Base-by-base conservation (phyloP, 2,329 filamentous ascomycete species). In the Fusarium subglutinans region DNA sequence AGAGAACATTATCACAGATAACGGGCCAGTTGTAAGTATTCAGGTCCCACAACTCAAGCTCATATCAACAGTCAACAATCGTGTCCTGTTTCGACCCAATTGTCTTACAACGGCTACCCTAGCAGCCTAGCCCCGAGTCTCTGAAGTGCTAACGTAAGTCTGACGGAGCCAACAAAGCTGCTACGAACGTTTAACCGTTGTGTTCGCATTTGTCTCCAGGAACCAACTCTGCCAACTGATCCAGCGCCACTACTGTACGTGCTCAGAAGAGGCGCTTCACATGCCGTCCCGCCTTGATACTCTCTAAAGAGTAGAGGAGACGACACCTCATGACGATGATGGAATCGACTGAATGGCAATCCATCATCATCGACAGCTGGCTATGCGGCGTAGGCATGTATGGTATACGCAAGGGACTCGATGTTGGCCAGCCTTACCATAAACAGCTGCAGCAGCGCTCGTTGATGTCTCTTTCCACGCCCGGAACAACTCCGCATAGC, bases 321-420 rank as follows among this genome's bases (percentile, higher is more conserved):
- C 54, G 50, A 57, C 63, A 59, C 63, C 51, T 65, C 47, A 64
- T 72, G 33, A 54, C 51, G 62, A 69, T 50, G 48, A 59, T 53
- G 48, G 75, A 73, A 60, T 62, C 58, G 55, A 69, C 66, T 63
- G 61, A 63, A 74, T 63, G 76, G 63, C 45, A 76, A 78, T 73
- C 55, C 67, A 68, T 66, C 69, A 62, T 67, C 56, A 63, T 64
- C 57, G 65, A 73, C 56, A 76, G 69, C 67, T 64, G 68, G 54
- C 57, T 24, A 51, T 56, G 63, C 51, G 62, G 63, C 59, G 60
- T 41, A 37, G 50, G 50, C n/a, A 55, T 41, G 53, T 60, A 40
- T 37, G 50, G 58, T 64, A 66, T 61, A 72, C 72, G 77, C 75
- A 77, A 78, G 77, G 70, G 74, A 75, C 50, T 60, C 53, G 55